Base-by-base conservation (phyloP, 176 grass and related monocot species). In the Ampelocalamus luodianensis region DNA sequence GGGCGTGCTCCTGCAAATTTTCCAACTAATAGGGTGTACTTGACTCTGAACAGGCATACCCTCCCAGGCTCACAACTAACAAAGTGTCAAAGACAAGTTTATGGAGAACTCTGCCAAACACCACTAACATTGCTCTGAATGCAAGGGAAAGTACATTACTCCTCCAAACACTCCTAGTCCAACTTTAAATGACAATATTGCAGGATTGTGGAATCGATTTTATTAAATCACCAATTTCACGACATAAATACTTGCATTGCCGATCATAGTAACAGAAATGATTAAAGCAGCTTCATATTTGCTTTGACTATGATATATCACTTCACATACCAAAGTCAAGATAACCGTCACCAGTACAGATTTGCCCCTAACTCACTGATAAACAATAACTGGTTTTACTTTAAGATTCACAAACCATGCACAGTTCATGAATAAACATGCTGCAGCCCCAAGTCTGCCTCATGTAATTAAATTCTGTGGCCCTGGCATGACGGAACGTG, bases 211-310 rank as follows among this genome's bases (percentile, higher is more conserved):
- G 59, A 65, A 53, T 34, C 2, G 6, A 44, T 86, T 80, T 86
- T 49, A 38, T 23, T 74, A 73, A 65, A 65, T 65, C 15, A 70
- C 7, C 22, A 4, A 78, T 78, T 77, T 64, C n/a, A 85, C 12
- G 9, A 46, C 34, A 48, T 13, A 84, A 68, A 58, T 77, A 46
- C 26, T 36, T 43, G 37, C 29, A 71, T 63, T 51, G 27, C 27
- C 34, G 23, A 72, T 23, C 4, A 9, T 34, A 29, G 32, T 42
- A 45, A 80, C 13, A 55, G 7, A 43, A 74, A 20, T 9, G 14
- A 32, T 66, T 40, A 12, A 74, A 64, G 70, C 14, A 51, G 16
- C 22, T 8, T 73, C 71, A 51, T 34, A 74, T 51, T 16, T 17
- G 46, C 26, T 11, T 53, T 74, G 26, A 74, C 49, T 53, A 32